Conservation (phyloP, 805 yeast genomes). For the Kazachstania martiniae region DNA sequence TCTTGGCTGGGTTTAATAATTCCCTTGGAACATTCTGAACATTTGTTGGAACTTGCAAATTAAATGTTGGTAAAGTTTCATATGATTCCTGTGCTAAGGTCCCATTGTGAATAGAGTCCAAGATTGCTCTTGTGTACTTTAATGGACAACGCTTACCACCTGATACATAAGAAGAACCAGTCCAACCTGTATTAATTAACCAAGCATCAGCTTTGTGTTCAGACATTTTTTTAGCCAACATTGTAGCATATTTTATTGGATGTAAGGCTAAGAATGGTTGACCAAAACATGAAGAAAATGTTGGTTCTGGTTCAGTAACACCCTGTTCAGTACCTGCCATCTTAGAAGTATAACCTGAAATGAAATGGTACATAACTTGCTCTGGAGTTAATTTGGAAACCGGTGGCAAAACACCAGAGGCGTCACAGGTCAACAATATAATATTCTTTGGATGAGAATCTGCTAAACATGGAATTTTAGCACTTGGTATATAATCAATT, state of each 20-base stretch:
- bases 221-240: conserved; percentile 85
- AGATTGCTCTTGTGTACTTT: conserved; percentile 92
- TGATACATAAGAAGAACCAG: conserved; percentile 80
- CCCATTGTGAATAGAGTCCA: conserved; percentile 91
- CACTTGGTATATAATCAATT: conserved; percentile 91
- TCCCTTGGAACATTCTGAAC: conserved; percentile 71
- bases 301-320: conserved; percentile 95
- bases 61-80: conserved; percentile 79
- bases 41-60: conserved; percentile 74
- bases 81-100: conserved; percentile 67
- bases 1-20: conserved; percentile 74
- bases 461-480: conserved; percentile 89
- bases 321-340: conserved; percentile 99
- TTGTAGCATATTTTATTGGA: conserved; percentile 96
- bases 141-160: conserved; percentile 98
- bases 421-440: conserved; percentile 89
- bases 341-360: conserved; percentile 96
- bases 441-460: conserved; percentile 87
- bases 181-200: conserved; percentile 98
- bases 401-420: conserved; percentile 96
- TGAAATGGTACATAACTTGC: conserved; percentile 98
- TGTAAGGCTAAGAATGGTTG: conserved; percentile 97
- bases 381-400: conserved; percentile 86
- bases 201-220: conserved; percentile 87
- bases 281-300: conserved; percentile 97